Evolutionary conservation across 768 basidiomycete species (phyloP).

Genomic region (Boletus eberwhitei): DNA sequence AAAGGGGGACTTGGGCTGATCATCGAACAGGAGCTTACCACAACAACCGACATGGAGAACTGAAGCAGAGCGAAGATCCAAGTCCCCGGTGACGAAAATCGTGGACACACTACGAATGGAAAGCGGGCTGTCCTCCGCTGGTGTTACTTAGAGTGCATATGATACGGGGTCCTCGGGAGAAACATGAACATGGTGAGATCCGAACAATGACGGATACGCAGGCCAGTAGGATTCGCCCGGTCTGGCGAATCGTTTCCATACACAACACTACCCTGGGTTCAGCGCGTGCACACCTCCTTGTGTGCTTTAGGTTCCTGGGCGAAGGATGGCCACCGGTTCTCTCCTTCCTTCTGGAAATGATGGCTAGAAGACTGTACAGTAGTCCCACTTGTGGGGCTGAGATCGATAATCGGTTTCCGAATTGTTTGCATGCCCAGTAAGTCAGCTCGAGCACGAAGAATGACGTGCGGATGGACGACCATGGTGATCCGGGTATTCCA

Average conservation of each 20-base stretch:
- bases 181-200: not conserved
- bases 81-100: not conserved
- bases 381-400: not conserved
- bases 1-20: not conserved
- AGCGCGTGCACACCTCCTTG: not conserved
- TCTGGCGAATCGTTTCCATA: conserved; percentile 14
- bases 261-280: not conserved
- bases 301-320: not conserved
- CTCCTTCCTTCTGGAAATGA: not conserved
- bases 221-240: conserved; percentile 5
- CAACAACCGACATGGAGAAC: not conserved
- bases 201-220: conserved; percentile 1
- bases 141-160: conserved; percentile 1
- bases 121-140: not conserved
- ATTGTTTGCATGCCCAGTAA: not conserved
- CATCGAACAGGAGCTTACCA: not conserved
- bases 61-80: not conserved
- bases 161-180: not conserved
- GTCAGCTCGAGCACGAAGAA: not conserved
- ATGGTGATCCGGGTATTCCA: conserved; percentile 7
- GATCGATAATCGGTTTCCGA: not conserved
- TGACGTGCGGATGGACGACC: conserved; percentile 6
- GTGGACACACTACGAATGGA: not conserved
- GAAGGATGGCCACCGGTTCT: not conserved
- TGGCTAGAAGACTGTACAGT: not conserved